phyloP scores from a whole-genome alignment of 768 basidiomycete genomes.

The Phaffia tasmanica region DNA sequence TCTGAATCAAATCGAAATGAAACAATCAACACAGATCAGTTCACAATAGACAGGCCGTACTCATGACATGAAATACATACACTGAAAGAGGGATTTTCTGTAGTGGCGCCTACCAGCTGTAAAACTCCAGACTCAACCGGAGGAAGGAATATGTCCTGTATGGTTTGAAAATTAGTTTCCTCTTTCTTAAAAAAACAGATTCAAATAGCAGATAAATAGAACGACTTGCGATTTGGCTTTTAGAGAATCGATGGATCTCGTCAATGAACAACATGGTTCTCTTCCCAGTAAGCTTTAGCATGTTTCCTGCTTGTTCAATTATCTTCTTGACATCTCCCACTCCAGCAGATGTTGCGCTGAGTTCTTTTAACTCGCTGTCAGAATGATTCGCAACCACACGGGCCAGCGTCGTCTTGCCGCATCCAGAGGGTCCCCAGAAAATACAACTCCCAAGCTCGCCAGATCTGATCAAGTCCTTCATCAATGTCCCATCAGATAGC shows the following conservation, averaged over 20 bases:
- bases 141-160: constrained; percentile 61
- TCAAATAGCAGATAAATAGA: neutral
- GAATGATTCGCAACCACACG: constrained; percentile 54
- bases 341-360: constrained; percentile 52
- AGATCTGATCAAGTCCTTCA: constrained; percentile 43
- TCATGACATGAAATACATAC: constrained; percentile 6
- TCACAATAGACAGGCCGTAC: neutral
- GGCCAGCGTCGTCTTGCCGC: constrained; percentile 64
- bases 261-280: constrained; percentile 69
- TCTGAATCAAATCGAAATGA: constrained; percentile 17
- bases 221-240: constrained; percentile 47
- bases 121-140: constrained; percentile 68
- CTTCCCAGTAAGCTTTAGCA: constrained; percentile 57
- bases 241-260: constrained; percentile 72
- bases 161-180: constrained; percentile 34
- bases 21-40: neutral
- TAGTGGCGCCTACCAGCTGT: constrained; percentile 73
- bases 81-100: constrained; percentile 82
- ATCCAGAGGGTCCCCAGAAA: constrained; percentile 52
- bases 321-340: constrained; percentile 61
- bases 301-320: constrained; percentile 63
- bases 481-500: constrained; percentile 43
- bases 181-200: neutral
- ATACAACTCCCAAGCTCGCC: constrained; percentile 35
- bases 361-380: constrained; percentile 57